A percentile compares a stretch with the other conserved stretches of the same genome.
Conservation (phyloP, 345 rosid genomes). For the Barbarea vulgaris region DNA sequence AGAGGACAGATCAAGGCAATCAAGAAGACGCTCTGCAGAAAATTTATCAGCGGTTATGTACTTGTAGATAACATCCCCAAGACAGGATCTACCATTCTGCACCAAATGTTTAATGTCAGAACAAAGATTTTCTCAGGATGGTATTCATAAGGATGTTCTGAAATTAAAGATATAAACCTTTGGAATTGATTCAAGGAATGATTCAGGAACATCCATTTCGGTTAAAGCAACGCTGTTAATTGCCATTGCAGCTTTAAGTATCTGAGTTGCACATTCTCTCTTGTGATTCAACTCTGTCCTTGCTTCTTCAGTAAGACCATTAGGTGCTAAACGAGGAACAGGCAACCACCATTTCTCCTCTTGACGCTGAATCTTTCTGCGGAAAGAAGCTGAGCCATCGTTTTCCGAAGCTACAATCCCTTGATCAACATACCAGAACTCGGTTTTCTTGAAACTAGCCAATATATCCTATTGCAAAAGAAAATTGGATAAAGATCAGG, state of each 20-base stretch:
- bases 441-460: conserved; percentile 71
- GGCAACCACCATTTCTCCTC: conserved; percentile 99
- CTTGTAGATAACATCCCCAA: conserved; percentile 83
- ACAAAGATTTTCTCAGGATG: neutral
- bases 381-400: conserved; percentile 87
- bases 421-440: conserved; percentile 97
- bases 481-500: neutral
- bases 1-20: conserved; percentile 89
- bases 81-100: conserved; percentile 88
- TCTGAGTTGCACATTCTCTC: conserved; percentile 79
- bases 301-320: conserved; percentile 76
- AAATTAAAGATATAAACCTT: conserved; percentile 49
- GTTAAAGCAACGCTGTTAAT: conserved; percentile 68
- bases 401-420: conserved; percentile 76
- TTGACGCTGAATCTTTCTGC: conserved; percentile 74
- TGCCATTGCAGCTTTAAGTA: conserved; percentile 95
- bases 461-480: conserved; percentile 61
- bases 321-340: conserved; percentile 83
- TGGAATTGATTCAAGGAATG: conserved; percentile 84
- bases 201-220: conserved; percentile 94
- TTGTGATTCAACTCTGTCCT: conserved; percentile 77
- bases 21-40: conserved; percentile 80
- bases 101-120: conserved; percentile 6
- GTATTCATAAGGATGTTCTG: neutral
- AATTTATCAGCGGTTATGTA: conserved; percentile 84